Evolutionary conservation across 441 rosid genomes (phyloP), one percentile per base, ranked within the genome.

Genomic region (Hypseocharis bilobata): DNA sequence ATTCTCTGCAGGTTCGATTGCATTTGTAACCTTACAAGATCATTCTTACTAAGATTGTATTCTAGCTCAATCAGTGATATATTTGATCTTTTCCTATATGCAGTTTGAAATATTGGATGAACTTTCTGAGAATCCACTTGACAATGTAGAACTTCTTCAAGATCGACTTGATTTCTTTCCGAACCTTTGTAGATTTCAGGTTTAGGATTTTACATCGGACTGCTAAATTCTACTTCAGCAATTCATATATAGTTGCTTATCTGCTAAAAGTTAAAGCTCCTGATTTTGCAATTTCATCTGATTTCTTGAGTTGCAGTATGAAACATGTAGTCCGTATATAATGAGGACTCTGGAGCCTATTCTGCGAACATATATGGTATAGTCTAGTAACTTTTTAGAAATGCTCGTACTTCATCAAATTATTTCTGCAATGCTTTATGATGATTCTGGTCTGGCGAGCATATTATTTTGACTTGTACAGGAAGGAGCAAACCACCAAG

Each of bases 131-230:
- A 90, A 92, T 80, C 95, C 95, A 36, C 81, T 95, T 66, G 99
- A 95, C 83, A 95, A 88, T 84, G 92, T 92, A 55, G 99, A 95
- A 79, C 87, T 88, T 74, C 92, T 95, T 71, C 99, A 95, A 77
- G 99, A 95, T 82, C 98, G 89, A 78, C 90, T 95, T 23, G 99
- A 95, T 76, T 85, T 88, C 84, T 92, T 95, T 84, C 99, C 99
- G 64, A 79, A 84, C 76, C 90, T 95, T 55, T 92, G 99, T 76
- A 86, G 96, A 87, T 95, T 90, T 80, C 97, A 95, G 99, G 99
- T 95, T 80, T 63, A 32, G 7, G 20, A 36, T 56, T 62, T 32
- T 67, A 16, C 62, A 22, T 27, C 20, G 64, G 40, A 27, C 54
- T 11, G 59, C 2, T 56, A n/a, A 42, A 32, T 60, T n/a, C 56